Evolutionary conservation across 2,329 filamentous ascomycete species (phyloP), one percentile per base, ranked within the genome.

Genomic region (Talaromyces sp.): DNA sequence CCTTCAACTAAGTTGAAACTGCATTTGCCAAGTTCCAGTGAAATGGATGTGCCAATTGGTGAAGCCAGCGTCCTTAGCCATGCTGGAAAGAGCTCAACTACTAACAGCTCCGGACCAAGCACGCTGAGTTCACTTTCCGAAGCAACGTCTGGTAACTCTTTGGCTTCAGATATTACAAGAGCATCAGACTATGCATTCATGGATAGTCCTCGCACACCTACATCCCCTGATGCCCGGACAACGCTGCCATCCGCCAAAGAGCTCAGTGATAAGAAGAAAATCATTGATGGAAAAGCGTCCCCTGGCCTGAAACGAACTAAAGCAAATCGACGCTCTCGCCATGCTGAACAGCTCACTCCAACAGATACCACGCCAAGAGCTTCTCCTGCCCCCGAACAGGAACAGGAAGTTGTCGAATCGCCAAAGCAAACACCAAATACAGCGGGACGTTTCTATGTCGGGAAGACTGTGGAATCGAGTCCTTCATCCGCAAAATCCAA

Each of bases 11-110:
- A 77, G 66, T 71, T 49, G 80, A 78, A 41, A 56, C 41, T 66
- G n/a, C 61, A 54, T 41, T 64, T 66, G 49, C 79, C 82, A 31
- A 84, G 80, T 67, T 80, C 84, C 4, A 82, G 79, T 65, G 83
- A 86, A 68, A 79, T 88, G 65, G 84, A 88, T 64, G 79, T 89
- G 43, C 87, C 87, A 9, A 86, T 89, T 69, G 87, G 87, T 27
- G 87, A 87, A 69, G 81, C 82, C 33, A 78, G 75, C 61, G 73
- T 78, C n/a, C 75, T 76, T 15, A 81, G 83, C 4, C 81, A 79
- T 66, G 76, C 77, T 65, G 84, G 81, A 79, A 72, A 73, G 62
- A 73, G 73, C 54, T 76, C 74, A 45, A 62, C 70, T 69, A 22
- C 70, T 33, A 69, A 71, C 17, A 70, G 69, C 31, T 75, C 74